A percentile compares a stretch with the other conserved stretches of the same genome.
Evolutionary conservation across 495 filamentous ascomycete species (phyloP).

Genomic region (Penicillium pancosmium): DNA sequence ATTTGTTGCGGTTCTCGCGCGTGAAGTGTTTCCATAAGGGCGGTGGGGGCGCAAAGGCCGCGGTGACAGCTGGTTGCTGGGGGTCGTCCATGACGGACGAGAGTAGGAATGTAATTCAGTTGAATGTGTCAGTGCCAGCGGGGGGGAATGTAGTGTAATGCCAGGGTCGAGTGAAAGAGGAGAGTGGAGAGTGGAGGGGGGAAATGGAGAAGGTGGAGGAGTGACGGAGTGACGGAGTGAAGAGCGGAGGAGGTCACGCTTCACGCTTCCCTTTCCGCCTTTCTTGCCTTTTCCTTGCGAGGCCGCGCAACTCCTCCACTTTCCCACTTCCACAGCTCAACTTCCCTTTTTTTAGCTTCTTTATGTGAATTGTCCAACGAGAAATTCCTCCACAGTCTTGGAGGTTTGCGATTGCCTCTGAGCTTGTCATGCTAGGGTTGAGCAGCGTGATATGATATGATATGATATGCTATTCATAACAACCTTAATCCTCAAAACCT

Average conservation of each 20-base stretch:
- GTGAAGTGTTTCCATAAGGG: conserved; percentile 92
- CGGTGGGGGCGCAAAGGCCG: conserved; percentile 80
- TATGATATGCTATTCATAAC: background rate
- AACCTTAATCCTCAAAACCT: background rate
- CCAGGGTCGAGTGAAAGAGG: background rate
- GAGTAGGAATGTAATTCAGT: background rate
- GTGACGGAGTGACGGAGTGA: too few species aligned
- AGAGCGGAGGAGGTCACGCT: too few species aligned
- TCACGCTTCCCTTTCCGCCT: too few species aligned
- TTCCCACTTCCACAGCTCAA: too few species aligned
- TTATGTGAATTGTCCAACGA: too few species aligned
- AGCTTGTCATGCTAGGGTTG: background rate
- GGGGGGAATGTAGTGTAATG: background rate
- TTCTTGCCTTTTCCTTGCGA: too few species aligned
- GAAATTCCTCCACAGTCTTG: too few species aligned
- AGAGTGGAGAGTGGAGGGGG: background rate
- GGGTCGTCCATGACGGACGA: conserved; percentile 51
- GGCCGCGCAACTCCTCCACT: too few species aligned
- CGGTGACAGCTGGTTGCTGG: conserved; percentile 53
- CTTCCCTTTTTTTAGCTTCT: background rate
- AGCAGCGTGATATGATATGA: background rate
- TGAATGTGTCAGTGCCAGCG: background rate
- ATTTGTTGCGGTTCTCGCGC: conserved; percentile 67
- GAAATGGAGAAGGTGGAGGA: too few species aligned
- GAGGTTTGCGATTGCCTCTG: too few species aligned